Percentiles rank a stretch among this genome's conserved stretches.
phyloP scores from a whole-genome alignment of 345 rosid genomes.

The Theobroma cacao region DNA sequence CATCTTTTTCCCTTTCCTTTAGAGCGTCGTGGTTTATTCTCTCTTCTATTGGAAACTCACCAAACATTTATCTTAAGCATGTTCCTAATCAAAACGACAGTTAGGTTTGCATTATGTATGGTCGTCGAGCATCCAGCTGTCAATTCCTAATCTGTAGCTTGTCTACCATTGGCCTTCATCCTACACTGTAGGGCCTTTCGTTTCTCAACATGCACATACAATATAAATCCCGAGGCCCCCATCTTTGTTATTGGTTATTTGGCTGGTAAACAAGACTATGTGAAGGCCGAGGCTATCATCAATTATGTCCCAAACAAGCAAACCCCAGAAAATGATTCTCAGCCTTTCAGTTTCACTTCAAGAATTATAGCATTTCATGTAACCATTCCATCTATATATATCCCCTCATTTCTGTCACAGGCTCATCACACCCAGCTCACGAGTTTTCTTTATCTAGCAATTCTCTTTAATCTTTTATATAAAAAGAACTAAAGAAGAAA shows the following conservation, averaged over 20 bases:
- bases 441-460: neutral
- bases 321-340: neutral
- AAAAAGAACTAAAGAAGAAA: no score
- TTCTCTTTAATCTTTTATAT: neutral
- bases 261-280: neutral
- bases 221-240: neutral
- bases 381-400: neutral
- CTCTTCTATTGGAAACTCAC: slow-evolving; percentile 10
- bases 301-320: neutral
- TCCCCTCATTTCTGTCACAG: neutral
- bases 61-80: neutral
- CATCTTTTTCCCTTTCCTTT: no score
- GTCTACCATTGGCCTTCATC: neutral
- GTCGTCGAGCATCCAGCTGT: neutral
- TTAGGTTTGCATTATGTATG: neutral
- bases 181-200: neutral
- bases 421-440: neutral
- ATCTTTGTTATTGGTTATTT: neutral
- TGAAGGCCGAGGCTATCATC: neutral
- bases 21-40: no score
- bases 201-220: neutral
- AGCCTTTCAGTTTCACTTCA: neutral
- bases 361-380: neutral
- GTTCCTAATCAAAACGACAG: neutral
- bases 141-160: neutral